These are phyloP conservation scores for Darksidea phi DNA, from an alignment of 495 filamentous ascomycete species.

Conservation along the genomic window DNA sequence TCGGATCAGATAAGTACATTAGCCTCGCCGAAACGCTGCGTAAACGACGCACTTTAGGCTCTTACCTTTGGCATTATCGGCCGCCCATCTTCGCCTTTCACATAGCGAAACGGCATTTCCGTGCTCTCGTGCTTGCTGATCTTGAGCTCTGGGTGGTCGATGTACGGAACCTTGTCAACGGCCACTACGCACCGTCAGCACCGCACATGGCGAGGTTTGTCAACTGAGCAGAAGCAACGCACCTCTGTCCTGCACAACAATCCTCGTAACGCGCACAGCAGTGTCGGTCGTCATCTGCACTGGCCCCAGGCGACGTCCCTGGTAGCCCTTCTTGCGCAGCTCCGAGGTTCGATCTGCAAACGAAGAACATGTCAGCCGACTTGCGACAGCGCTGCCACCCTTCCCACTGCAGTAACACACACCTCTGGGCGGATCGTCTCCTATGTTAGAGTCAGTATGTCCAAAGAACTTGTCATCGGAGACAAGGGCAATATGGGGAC, in stretches of 20 bases:
- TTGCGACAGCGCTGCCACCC: constrained; percentile 4
- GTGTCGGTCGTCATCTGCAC: constrained; percentile 99
- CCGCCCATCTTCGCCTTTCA: constrained; percentile 67
- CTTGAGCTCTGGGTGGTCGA: constrained; percentile 83
- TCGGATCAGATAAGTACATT: constrained; percentile 9
- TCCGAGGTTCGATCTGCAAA: constrained; percentile 86
- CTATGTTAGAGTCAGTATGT: constrained; percentile 47
- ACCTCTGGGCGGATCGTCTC: constrained; percentile 95
- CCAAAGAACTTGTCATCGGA: constrained; percentile 8
- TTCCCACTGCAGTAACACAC: constrained; percentile 39
- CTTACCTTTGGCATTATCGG: constrained; percentile 88
- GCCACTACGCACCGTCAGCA: constrained; percentile 53
- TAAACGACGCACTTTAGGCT: constrained; percentile 18
- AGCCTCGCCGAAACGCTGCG: constrained; percentile 9
- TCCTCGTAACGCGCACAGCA: constrained; percentile 86
- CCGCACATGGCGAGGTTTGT: neutral
- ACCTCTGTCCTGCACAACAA: constrained; percentile 84
- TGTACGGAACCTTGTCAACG: constrained; percentile 71
- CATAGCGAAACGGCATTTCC: constrained; percentile 97
- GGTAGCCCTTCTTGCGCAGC: constrained; percentile 86
- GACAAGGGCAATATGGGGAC: constrained; percentile 32
- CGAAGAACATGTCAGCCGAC: constrained; percentile 32
- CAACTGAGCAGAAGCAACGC: constrained; percentile 3
- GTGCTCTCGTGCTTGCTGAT: constrained; percentile 90
- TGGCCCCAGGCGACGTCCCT: constrained; percentile 82